Evolutionary conservation across 495 filamentous ascomycete genomes (phyloP).

Genomic region (Neurospora sp.): DNA sequence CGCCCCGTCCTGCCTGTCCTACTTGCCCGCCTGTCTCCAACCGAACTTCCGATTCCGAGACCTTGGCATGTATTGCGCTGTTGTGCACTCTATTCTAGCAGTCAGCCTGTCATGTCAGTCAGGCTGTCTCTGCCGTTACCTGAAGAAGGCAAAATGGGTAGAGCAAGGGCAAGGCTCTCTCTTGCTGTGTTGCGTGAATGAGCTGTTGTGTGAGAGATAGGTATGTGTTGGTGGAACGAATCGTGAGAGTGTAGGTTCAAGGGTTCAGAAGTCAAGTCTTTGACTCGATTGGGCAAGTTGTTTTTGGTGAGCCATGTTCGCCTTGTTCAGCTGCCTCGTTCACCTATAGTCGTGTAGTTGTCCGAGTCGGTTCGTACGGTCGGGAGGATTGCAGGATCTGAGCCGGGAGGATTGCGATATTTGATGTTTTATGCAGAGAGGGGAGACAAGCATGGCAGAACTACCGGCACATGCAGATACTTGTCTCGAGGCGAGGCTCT

Average conservation of each 20-base stretch:
- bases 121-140: not conserved
- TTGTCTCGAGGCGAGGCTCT: not conserved
- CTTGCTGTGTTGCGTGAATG: not conserved
- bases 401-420: not conserved
- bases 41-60: not conserved
- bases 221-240: not conserved
- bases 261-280: not conserved
- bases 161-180: not conserved
- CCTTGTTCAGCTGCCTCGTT: not conserved
- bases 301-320: not conserved
- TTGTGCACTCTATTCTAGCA: not conserved
- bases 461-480: not conserved
- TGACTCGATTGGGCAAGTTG: not conserved
- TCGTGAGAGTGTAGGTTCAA: not conserved
- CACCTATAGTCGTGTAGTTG: not conserved
- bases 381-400: not conserved
- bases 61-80: not conserved
- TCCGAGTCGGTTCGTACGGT: not conserved
- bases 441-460: not conserved
- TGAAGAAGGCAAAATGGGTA: not conserved
- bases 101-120: not conserved
- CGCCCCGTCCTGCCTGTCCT: not conserved
- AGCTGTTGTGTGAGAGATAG: not conserved
- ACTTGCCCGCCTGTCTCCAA: not conserved
- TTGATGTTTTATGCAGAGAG: not conserved